Percentiles rank a stretch among this genome's conserved stretches.
phyloP scores from a whole-genome alignment of 139 green algal species.

The Eudorina sp. region DNA sequence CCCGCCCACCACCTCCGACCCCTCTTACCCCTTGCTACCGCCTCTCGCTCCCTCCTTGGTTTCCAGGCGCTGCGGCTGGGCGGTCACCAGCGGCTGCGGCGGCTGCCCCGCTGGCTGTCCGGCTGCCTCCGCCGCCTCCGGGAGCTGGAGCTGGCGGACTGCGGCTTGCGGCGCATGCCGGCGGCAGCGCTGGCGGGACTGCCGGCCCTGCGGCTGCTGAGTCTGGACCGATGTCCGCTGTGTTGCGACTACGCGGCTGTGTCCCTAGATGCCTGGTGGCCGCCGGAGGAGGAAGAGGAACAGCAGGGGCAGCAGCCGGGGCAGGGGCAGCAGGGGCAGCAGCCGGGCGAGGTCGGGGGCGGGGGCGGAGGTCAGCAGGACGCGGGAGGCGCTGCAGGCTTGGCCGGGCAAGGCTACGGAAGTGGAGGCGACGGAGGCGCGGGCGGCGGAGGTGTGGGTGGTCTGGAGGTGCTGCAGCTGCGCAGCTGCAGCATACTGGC shows the following conservation, averaged over 20 bases:
- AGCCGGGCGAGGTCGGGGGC: neutral
- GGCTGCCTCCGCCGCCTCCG: neutral
- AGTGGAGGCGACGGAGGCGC: neutral
- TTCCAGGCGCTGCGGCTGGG: conserved; percentile 12
- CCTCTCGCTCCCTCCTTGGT: too few relatives aligned
- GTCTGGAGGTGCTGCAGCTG: conserved; percentile 38
- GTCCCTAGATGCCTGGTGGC: conserved; percentile 26
- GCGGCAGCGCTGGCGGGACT: neutral
- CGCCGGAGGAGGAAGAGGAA: neutral
- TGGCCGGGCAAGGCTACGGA: neutral
- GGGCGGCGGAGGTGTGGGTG: conserved; percentile 1
- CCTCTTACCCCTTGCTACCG: too few relatives aligned
- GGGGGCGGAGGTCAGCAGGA: neutral
- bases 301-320: neutral
- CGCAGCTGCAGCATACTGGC: conserved; percentile 22
- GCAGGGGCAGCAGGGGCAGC: neutral
- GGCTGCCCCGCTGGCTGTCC: conserved; percentile 37
- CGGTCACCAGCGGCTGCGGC: conserved; percentile 20
- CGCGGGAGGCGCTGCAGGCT: neutral
- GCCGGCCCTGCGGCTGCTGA: neutral
- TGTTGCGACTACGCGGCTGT: neutral
- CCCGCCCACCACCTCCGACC: too few relatives aligned
- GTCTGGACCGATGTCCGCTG: conserved; percentile 30
- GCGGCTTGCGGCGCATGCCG: neutral
- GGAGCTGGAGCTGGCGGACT: neutral